Evolutionary conservation across 148 eudicot species (phyloP).

Genomic region (Dysphania ambrosioides): DNA sequence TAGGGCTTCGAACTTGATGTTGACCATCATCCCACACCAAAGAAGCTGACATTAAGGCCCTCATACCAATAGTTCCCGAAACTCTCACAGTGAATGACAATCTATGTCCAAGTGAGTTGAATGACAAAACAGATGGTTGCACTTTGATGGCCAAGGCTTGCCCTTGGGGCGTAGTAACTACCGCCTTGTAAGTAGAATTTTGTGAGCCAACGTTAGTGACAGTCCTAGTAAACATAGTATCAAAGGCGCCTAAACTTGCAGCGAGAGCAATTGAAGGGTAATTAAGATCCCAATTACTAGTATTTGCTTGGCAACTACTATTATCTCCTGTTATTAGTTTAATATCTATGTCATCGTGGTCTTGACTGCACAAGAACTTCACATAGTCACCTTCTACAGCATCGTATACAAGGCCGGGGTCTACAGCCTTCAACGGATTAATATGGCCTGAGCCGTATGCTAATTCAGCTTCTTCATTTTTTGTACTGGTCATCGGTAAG

Average conservation of each 20-base stretch:
- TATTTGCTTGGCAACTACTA: not conserved
- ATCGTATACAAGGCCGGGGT: constrained; percentile 40
- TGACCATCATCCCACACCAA: constrained; percentile 46
- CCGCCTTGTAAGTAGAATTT: constrained; percentile 21
- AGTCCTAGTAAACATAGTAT: constrained; percentile 24
- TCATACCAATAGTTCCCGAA: constrained; percentile 20
- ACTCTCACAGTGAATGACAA: constrained; percentile 28
- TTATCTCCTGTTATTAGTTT: constrained; percentile 24
- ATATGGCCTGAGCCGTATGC: constrained; percentile 40
- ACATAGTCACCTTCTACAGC: constrained; percentile 24
- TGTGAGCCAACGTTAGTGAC: constrained; percentile 41
- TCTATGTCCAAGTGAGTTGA: constrained; percentile 26
- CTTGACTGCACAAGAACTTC: constrained; percentile 37
- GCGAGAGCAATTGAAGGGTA: constrained; percentile 35
- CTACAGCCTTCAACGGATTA: constrained; percentile 26
- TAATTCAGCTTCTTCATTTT: constrained; percentile 30
- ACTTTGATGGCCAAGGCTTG: constrained; percentile 22
- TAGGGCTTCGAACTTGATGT: constrained; percentile 48
- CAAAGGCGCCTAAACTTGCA: constrained; percentile 19
- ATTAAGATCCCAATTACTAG: constrained; percentile 30
- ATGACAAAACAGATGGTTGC: constrained; percentile 27
- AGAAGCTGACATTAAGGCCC: constrained; percentile 31
- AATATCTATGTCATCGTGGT: constrained; percentile 7
- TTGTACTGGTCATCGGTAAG: constrained; percentile 20
- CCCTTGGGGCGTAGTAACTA: not conserved